phyloP scores from a whole-genome alignment of 2,329 filamentous ascomycete genomes.

The Fusarium sp. region DNA sequence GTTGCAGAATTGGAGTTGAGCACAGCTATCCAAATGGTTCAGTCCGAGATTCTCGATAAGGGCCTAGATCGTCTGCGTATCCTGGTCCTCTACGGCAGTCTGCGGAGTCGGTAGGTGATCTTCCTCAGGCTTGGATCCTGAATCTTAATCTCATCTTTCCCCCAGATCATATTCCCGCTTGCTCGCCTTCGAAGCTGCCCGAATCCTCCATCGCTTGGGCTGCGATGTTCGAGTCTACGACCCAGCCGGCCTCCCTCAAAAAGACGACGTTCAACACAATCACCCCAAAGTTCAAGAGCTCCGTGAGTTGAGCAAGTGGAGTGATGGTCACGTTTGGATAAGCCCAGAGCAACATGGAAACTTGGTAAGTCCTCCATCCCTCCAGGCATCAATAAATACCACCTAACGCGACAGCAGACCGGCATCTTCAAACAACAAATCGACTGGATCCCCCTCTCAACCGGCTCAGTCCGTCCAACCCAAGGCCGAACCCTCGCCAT shows the following conservation, averaged over 20 bases:
- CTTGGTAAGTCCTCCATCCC: no score
- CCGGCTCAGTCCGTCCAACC: background rate
- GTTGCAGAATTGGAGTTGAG: background rate
- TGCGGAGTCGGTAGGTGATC: background rate
- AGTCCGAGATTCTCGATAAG: background rate
- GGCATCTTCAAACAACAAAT: constrained; percentile 11
- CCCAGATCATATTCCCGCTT: background rate
- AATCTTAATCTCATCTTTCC: accelerated
- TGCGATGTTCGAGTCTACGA: background rate
- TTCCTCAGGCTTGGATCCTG: accelerated
- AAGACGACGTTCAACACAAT: background rate
- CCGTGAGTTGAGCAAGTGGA: background rate
- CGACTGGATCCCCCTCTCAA: background rate
- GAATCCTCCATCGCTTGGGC: background rate
- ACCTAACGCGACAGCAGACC: background rate
- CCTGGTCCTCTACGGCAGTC: background rate
- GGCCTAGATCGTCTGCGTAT: background rate
- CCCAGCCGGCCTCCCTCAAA: background rate
- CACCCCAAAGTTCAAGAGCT: background rate
- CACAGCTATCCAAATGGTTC: background rate
- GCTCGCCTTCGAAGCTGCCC: background rate
- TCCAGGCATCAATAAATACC: no score
- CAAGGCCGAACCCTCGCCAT: background rate
- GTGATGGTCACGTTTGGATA: background rate
- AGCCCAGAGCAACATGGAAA: background rate